Base-by-base conservation (phyloP, 2,329 filamentous ascomycete species). In the Xylaria polymorpha region DNA sequence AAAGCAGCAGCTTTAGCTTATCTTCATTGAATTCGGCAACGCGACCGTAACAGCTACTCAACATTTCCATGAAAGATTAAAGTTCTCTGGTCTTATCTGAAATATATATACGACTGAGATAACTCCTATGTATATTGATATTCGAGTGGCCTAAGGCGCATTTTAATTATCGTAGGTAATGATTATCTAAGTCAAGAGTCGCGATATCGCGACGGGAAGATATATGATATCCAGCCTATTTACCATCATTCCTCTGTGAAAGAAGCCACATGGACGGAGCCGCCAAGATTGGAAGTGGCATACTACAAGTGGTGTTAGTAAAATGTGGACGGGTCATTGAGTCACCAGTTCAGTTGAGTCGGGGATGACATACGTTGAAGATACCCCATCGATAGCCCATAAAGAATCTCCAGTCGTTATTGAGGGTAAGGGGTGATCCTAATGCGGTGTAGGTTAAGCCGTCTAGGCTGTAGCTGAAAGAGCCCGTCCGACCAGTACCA, bases 351-450 rank as follows among this genome's bases (percentile, higher is more conserved):
- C 3, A 44, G 44, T 35, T n/a, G 5, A 12, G 2, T 4, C 2
- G 4, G 10, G 8, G 32, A 58, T 14, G 5, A 65, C 70, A 66
- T 39, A 70, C 67, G 48, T 86, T 86, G 70, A 86, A 86, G 18
- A 85, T 82, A 0, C 81, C 84, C 70, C 78, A 86, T 0, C 84
- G 78, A 67, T 86, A 86, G 0, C 83, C 85, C 67, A 84, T 81
- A 60, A 86, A 86, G 73, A 81, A 85, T 4, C 78, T 71, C 83
- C 84, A 86, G 9, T 80, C 77, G 15, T 73, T 82, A 67, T 78
- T 80, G 70, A 86, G 70, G 5, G 76, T 73, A 10, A 80, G 82
- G 0, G 77, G 71, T 0, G 70, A 71, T 8, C 75, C 85, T 44
- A 80, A 76, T 15, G 63, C 69, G 10, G 69, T 76, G 59, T 83